Evolutionary conservation across 2,329 filamentous ascomycete genomes (phyloP).

Genomic region (Penicillium aurantiogriseum): DNA sequence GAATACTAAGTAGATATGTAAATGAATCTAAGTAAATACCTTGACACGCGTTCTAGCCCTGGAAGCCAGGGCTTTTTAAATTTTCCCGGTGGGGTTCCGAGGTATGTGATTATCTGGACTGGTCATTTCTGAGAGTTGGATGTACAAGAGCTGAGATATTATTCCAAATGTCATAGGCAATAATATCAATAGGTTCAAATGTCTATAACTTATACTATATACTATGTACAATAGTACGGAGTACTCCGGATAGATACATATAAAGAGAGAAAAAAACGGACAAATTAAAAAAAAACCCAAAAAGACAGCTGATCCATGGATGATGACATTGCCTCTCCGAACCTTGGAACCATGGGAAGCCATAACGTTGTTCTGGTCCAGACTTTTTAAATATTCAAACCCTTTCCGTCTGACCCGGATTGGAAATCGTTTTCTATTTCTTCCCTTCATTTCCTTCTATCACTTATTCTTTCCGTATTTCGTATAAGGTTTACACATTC

Average conservation of each 20-base stretch:
- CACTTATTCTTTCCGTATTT: neutral
- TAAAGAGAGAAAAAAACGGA: neutral
- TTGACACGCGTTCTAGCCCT: neutral
- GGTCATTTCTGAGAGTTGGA: slow-evolving; percentile 3
- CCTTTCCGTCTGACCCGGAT: slow-evolving; percentile 3
- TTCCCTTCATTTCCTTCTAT: no score
- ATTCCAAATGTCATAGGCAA: neutral
- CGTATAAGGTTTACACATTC: neutral
- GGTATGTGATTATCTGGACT: slow-evolving; percentile 4
- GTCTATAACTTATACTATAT: neutral
- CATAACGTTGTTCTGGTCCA: neutral
- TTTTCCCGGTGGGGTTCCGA: neutral
- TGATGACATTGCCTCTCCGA: slow-evolving; percentile 6
- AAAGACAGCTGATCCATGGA: neutral
- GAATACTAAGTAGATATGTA: neutral
- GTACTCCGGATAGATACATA: neutral
- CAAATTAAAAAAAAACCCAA: neutral
- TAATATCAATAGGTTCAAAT: neutral
- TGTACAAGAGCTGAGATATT: neutral
- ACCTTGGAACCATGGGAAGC: slow-evolving; percentile 2
- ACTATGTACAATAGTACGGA: neutral
- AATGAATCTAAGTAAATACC: neutral
- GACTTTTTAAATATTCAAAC: neutral
- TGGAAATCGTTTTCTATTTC: neutral
- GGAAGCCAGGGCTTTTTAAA: neutral